Percentiles rank a stretch among this genome's conserved stretches.
Conservation (phyloP, 768 basidiomycete species). For the Amanita jacksonii region DNA sequence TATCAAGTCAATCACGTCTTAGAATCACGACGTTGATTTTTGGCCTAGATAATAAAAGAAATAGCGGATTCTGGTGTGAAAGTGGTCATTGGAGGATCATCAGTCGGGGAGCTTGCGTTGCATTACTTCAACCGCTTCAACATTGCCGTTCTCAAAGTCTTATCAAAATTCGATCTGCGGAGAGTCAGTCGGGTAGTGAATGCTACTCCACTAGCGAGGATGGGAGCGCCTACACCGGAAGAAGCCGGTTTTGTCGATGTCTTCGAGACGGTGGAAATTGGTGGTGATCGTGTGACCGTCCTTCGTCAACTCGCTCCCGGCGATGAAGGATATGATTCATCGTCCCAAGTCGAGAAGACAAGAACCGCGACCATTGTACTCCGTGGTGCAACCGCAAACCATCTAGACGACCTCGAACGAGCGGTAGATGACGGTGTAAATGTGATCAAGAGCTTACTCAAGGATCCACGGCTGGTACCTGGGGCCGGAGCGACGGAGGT, state of each 20-base stretch:
- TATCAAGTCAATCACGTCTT: no score
- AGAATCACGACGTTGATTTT: no score
- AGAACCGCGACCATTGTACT: slow-evolving; percentile 91
- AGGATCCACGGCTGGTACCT: slow-evolving; percentile 83
- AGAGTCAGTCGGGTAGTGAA: slow-evolving; percentile 91
- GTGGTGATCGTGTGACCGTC: slow-evolving; percentile 96
- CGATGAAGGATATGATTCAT: slow-evolving; percentile 53
- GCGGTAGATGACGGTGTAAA: slow-evolving; percentile 96
- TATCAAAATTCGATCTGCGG: slow-evolving; percentile 96
- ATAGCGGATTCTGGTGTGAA: slow-evolving; percentile 94
- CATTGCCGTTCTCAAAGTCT: slow-evolving; percentile 93
- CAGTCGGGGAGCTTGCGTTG: slow-evolving; percentile 89
- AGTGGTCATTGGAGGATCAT: slow-evolving; percentile 87
- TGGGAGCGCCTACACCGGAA: slow-evolving; percentile 93
- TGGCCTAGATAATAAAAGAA: slow-evolving; percentile 81
- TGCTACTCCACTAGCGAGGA: slow-evolving; percentile 90
- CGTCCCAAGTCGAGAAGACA: slow-evolving; percentile 54
- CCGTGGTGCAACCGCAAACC: slow-evolving; percentile 90
- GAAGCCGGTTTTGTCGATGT: slow-evolving; percentile 92
- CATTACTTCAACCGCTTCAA: slow-evolving; percentile 93
- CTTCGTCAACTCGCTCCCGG: slow-evolving; percentile 71
- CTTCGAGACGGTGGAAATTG: slow-evolving; percentile 93
- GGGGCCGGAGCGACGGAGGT: slow-evolving; percentile 94
- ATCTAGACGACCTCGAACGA: slow-evolving; percentile 90
- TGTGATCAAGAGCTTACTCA: slow-evolving; percentile 87